These are phyloP conservation scores for Pyrenophora tritici-repentis DNA, from an alignment of 2,329 filamentous ascomycete species.

Conservation along the genomic window DNA sequence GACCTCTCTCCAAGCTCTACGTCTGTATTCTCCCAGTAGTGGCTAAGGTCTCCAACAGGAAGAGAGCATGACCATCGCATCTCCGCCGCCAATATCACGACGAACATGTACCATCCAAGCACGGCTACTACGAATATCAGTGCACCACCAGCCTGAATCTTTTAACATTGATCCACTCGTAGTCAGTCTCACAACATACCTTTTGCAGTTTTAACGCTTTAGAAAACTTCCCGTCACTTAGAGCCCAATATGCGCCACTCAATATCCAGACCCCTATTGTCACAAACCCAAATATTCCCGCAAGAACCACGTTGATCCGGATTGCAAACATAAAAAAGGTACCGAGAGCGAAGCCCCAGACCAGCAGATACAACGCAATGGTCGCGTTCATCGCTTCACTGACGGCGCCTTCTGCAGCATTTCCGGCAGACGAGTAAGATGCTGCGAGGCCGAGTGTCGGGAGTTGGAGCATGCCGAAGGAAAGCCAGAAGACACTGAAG, in stretches of 20 bases:
- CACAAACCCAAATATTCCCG: slow-evolving; percentile 56
- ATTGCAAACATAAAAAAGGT: slow-evolving; percentile 59
- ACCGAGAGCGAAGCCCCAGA: slow-evolving; percentile 59
- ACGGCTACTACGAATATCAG: slow-evolving; percentile 53
- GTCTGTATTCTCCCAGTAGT: slow-evolving; percentile 51
- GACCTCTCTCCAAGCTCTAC: slow-evolving; percentile 34
- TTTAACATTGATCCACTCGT: slow-evolving; percentile 4
- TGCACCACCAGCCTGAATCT: slow-evolving; percentile 41
- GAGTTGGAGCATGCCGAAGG: slow-evolving; percentile 57
- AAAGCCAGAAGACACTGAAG: slow-evolving; percentile 58
- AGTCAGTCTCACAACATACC: slow-evolving; percentile 35
- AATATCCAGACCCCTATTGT: slow-evolving; percentile 54
- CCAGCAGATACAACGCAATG: slow-evolving; percentile 56
- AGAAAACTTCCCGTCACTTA: slow-evolving; percentile 52
- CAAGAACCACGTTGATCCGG: slow-evolving; percentile 58
- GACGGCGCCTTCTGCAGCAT: slow-evolving; percentile 51
- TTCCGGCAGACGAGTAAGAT: slow-evolving; percentile 50
- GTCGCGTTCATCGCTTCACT: slow-evolving; percentile 56
- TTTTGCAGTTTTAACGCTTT: slow-evolving; percentile 53
- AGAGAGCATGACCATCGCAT: slow-evolving; percentile 57
- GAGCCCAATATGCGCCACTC: slow-evolving; percentile 57
- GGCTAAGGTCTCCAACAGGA: slow-evolving; percentile 58
- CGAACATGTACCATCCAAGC: slow-evolving; percentile 59
- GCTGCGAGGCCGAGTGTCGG: slow-evolving; percentile 55
- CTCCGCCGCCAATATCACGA: slow-evolving; percentile 60